These are phyloP conservation scores for Candida qinlingensis DNA, from an alignment of 805 yeast genomes.

Conservation along the genomic window DNA sequence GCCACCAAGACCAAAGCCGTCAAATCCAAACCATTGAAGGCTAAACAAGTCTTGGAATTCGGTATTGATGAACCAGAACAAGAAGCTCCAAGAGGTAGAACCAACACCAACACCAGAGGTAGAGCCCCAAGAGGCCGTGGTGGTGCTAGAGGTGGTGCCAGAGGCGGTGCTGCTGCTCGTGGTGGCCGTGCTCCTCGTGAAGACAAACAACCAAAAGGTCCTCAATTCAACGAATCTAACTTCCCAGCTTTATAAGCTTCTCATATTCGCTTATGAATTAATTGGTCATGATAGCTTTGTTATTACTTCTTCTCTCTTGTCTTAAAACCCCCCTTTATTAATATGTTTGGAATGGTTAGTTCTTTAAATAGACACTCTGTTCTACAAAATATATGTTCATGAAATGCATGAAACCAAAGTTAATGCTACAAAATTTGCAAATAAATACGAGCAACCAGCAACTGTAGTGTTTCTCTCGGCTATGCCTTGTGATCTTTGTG, in stretches of 20 bases:
- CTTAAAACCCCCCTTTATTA: not conserved
- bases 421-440: not conserved
- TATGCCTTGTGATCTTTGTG: not conserved
- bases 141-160: conserved; percentile 28
- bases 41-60: conserved; percentile 72
- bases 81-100: conserved; percentile 30
- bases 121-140: conserved; percentile 30
- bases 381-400: conserved; percentile 4
- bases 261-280: not conserved
- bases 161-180: conserved; percentile 18
- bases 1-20: conserved; percentile 62
- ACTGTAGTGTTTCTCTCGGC: no score
- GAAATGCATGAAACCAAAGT: conserved; percentile 7
- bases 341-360: not conserved
- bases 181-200: conserved; percentile 15
- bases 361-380: not conserved
- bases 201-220: conserved; percentile 5
- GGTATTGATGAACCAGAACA: conserved; percentile 51
- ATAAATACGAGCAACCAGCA: no score
- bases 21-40: conserved; percentile 73
- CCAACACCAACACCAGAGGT: conserved; percentile 25
- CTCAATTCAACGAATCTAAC: conserved; percentile 11
- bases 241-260: conserved; percentile 11
- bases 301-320: not conserved
- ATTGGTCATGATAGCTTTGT: not conserved